Evolutionary conservation across 306 rosid species (phyloP).

Genomic region (Malus sieversii): DNA sequence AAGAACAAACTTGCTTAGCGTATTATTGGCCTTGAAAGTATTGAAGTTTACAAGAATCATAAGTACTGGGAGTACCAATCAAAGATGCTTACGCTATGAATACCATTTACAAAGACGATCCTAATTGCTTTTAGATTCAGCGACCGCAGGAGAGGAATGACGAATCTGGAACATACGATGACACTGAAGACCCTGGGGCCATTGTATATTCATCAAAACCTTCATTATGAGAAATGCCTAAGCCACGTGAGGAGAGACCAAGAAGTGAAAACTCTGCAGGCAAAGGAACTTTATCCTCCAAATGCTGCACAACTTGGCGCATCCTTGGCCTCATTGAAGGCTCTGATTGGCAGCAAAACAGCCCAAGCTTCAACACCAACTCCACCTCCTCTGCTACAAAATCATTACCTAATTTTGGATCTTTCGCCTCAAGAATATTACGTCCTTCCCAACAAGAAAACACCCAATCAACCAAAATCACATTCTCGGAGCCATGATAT

Average conservation of each 20-base stretch:
- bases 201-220: not conserved
- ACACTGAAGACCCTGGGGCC: not conserved
- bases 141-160: slow-evolving; percentile 49
- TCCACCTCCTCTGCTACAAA: slow-evolving; percentile 22
- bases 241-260: slow-evolving; percentile 20
- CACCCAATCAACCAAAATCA: slow-evolving; percentile 27
- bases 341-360: slow-evolving; percentile 22
- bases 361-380: slow-evolving; percentile 29
- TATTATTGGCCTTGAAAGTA: not conserved
- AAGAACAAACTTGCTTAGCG: not conserved
- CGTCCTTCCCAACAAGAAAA: slow-evolving; percentile 11
- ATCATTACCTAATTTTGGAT: slow-evolving; percentile 7
- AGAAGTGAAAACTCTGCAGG: slow-evolving; percentile 18
- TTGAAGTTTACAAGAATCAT: not conserved
- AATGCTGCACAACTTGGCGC: slow-evolving; percentile 28
- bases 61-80: not conserved
- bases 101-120: not conserved
- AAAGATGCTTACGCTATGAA: not conserved
- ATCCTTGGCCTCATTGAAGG: slow-evolving; percentile 24
- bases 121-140: slow-evolving; percentile 5
- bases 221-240: not conserved
- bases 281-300: slow-evolving; percentile 13
- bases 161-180: slow-evolving; percentile 27
- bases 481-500: not conserved
- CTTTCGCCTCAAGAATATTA: slow-evolving; percentile 8